Percentiles rank a stretch among this genome's conserved stretches.
phyloP scores from a whole-genome alignment of 805 yeast genomes.

The Candida xiaguanensis region DNA sequence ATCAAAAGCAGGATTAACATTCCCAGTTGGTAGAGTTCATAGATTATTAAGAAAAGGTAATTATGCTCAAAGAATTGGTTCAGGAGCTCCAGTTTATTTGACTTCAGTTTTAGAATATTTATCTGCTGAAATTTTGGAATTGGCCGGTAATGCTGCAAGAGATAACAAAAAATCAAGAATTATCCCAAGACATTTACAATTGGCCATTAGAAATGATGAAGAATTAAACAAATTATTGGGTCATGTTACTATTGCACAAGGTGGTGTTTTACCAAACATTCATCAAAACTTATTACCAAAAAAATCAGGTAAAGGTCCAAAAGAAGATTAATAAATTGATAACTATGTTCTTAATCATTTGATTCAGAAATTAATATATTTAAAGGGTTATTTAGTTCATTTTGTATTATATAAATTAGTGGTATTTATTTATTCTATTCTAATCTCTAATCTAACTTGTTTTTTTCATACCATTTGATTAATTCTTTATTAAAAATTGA shows the following conservation, averaged over 20 bases:
- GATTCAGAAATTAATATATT: background rate
- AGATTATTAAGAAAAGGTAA: slow-evolving; percentile 50
- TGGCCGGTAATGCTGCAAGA: slow-evolving; percentile 52
- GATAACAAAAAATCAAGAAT: slow-evolving; percentile 51
- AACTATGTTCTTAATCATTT: slow-evolving; percentile 23
- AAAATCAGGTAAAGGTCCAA: slow-evolving; percentile 47
- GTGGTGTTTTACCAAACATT: slow-evolving; percentile 52
- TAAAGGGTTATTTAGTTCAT: slow-evolving; percentile 12
- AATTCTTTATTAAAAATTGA: slow-evolving; percentile 46
- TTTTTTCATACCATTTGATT: slow-evolving; percentile 20
- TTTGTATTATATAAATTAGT: slow-evolving; percentile 14
- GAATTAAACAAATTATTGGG: slow-evolving; percentile 49
- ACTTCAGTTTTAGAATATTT: slow-evolving; percentile 49
- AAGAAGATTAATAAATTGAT: slow-evolving; percentile 43
- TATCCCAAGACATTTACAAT: slow-evolving; percentile 50
- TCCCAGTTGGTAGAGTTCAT: slow-evolving; percentile 51
- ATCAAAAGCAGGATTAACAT: slow-evolving; percentile 47
- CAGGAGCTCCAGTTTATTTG: slow-evolving; percentile 51
- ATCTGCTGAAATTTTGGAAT: slow-evolving; percentile 49
- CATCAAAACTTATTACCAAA: slow-evolving; percentile 51
- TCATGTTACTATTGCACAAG: slow-evolving; percentile 49
- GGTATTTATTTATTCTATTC: background rate
- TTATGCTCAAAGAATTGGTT: slow-evolving; percentile 51
- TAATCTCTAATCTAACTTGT: background rate
- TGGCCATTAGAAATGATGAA: slow-evolving; percentile 52